These are phyloP conservation scores for Trypanosoma mega DNA, from an alignment of 208 protist species.

Conservation along the genomic window DNA sequence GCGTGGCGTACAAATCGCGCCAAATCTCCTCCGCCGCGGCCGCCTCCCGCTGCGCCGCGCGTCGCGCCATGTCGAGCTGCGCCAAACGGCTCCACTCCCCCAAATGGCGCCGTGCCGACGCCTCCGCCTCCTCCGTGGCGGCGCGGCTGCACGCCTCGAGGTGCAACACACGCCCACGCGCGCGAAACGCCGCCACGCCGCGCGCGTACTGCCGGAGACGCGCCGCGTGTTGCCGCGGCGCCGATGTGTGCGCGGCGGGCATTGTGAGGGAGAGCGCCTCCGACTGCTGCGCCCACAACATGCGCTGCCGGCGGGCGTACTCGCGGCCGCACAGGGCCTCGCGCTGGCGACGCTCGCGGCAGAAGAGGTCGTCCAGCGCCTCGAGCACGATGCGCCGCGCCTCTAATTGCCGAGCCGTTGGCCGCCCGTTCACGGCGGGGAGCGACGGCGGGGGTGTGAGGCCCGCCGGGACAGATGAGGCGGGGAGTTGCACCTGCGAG, in stretches of 20 bases:
- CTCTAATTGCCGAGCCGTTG: too few species aligned
- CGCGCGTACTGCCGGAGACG: conserved; percentile 22
- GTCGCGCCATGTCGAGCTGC: conserved; percentile 7
- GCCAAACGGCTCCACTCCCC: conserved; percentile 3
- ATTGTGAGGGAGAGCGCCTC: too few species aligned
- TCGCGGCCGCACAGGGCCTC: too few species aligned
- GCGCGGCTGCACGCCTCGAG: conserved; percentile 16
- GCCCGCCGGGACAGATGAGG: background rate
- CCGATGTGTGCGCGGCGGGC: conserved; percentile 1
- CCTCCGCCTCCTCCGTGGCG: conserved; percentile 13
- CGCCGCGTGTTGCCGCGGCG: conserved; percentile 7
- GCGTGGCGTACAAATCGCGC: conserved; percentile 8
- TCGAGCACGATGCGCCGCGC: too few species aligned
- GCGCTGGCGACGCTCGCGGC: too few species aligned
- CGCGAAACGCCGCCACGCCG: conserved; percentile 16
- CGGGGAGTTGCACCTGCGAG: conserved; percentile 13
- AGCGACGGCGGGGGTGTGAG: background rate
- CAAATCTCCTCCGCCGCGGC: conserved; percentile 14
- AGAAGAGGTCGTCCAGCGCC: too few species aligned
- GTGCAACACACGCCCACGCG: conserved; percentile 20
- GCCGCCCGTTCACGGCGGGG: too few species aligned
- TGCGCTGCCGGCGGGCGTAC: too few species aligned
- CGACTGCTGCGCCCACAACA: too few species aligned
- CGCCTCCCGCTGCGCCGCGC: background rate
- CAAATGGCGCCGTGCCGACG: conserved; percentile 11